Evolutionary conservation across 768 basidiomycete genomes (phyloP).

Genomic region (Russula griseocarnosa): DNA sequence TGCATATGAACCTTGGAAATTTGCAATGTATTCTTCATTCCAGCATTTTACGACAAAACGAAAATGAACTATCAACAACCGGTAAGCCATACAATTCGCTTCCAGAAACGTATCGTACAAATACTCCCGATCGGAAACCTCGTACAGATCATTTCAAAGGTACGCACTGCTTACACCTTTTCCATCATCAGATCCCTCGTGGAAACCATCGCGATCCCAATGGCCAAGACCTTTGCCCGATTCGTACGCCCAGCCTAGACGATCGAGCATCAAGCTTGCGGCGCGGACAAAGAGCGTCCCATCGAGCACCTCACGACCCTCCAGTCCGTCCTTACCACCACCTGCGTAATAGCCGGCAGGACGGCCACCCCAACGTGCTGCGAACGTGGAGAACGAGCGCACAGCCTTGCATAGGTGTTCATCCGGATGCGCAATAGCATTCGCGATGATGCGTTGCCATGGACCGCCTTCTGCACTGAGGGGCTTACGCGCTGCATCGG

Average conservation of each 20-base stretch:
- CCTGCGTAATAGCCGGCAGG: slow-evolving; percentile 34
- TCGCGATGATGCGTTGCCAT: slow-evolving; percentile 56
- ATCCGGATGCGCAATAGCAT: slow-evolving; percentile 52
- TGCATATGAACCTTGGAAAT: no score
- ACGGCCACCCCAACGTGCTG: slow-evolving; percentile 43
- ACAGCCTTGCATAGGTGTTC: slow-evolving; percentile 53
- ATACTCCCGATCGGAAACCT: not conserved
- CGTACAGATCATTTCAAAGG: not conserved
- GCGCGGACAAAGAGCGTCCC: slow-evolving; percentile 60
- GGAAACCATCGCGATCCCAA: slow-evolving; percentile 11
- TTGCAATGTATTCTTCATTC: no score
- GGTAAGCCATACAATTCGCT: not conserved
- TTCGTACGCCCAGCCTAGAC: slow-evolving; percentile 26
- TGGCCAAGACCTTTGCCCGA: slow-evolving; percentile 8
- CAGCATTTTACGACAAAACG: no score
- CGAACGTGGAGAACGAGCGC: slow-evolving; percentile 49
- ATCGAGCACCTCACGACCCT: slow-evolving; percentile 52
- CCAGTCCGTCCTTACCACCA: slow-evolving; percentile 33
- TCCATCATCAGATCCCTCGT: not conserved
- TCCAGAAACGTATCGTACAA: not conserved
- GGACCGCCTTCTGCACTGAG: slow-evolving; percentile 31
- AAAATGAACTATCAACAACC: not conserved
- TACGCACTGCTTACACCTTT: not conserved
- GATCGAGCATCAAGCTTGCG: slow-evolving; percentile 48
- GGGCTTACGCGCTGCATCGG: slow-evolving; percentile 5